Base-by-base conservation (phyloP, 2,329 filamentous ascomycete genomes). In the Sclerotinia subarctica region DNA sequence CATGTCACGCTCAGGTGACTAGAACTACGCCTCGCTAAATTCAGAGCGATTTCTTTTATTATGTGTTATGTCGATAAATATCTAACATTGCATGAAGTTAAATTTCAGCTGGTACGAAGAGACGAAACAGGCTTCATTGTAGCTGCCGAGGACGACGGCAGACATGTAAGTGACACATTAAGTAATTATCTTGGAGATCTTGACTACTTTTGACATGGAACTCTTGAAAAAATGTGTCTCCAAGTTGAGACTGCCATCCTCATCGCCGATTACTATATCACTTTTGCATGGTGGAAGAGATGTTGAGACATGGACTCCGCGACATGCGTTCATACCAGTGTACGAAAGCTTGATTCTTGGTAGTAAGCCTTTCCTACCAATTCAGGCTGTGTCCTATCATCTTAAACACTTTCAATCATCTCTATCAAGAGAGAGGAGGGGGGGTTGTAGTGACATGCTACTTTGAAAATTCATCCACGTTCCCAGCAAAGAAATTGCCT, bases 41-140 rank as follows among this genome's bases (percentile, higher is more conserved):
- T 13, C 2, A 2, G 38, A n/a, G 24, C 11, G 2, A 1, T 32
- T 0, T 8, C 0, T n/a, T 29, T 32, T 6, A 15, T 47, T 3
- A 2, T 59, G 42, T 19, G 11, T 32, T 15, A n/a, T 35, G 19
- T n/a, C 10, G 5, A 21, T 46, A 5, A 21, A 29, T 29, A 46
- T 5, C 10, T 11, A 3, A 17, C 21, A 47, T 10, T 60, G 6
- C 26, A 35, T n/a, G 17, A 2, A 60, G 29, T 1, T 8, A 5
- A 11, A 10, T 24, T 47, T 60, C 57, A 60, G 42, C 57, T 47
- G 24, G 11, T 32, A n/a, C 17, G 1, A 10, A 13, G 42, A 59
- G 42, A 59, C 7, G n/a, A 38, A 15, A 24, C 0, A 15, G 13
- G 3, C 10, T 26, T 26, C 17, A 10, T 29, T 29, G 17, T 38